Conservation (phyloP, 371 early-diverging fungal genomes). For the Haplosporangium sp. region DNA sequence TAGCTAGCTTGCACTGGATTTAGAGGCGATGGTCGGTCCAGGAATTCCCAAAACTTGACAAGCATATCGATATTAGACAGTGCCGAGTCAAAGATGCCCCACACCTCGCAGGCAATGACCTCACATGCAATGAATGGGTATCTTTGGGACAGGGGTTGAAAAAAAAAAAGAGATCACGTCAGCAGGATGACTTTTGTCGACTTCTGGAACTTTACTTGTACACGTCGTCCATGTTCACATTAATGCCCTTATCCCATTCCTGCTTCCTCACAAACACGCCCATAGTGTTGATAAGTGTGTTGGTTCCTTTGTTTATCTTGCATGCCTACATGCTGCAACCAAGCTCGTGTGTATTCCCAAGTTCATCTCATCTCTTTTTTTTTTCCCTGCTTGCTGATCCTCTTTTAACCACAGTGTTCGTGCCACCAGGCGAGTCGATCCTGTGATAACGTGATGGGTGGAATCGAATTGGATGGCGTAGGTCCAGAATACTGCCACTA, state of each 20-base stretch:
- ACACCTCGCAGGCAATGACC: conserved; percentile 87
- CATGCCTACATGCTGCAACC: too few species aligned
- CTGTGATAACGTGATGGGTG: not conserved
- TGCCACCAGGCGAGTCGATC: not conserved
- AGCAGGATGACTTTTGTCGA: too few species aligned
- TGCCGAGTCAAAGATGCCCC: conserved; percentile 82
- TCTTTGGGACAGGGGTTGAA: conserved; percentile 52
- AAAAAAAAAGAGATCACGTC: conserved; percentile 7
- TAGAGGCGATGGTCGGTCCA: conserved; percentile 80
- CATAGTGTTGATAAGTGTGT: too few species aligned
- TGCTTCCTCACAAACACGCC: too few species aligned
- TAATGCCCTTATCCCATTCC: too few species aligned
- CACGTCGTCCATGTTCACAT: too few species aligned
- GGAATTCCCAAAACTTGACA: conserved; percentile 83
- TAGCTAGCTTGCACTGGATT: conserved; percentile 85
- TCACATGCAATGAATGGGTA: conserved; percentile 90
- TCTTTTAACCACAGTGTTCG: not conserved
- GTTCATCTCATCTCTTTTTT: not conserved
- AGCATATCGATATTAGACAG: conserved; percentile 75
- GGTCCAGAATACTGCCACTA: not conserved
- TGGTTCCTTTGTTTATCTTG: too few species aligned
- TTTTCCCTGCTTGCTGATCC: not conserved
- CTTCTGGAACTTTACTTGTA: too few species aligned
- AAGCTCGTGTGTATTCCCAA: not conserved
- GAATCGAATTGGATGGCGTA: not conserved